Percentiles rank a stretch among this genome's conserved stretches.
phyloP scores from a whole-genome alignment of 208 protist genomes.

The Sergeia podlipaevii region DNA sequence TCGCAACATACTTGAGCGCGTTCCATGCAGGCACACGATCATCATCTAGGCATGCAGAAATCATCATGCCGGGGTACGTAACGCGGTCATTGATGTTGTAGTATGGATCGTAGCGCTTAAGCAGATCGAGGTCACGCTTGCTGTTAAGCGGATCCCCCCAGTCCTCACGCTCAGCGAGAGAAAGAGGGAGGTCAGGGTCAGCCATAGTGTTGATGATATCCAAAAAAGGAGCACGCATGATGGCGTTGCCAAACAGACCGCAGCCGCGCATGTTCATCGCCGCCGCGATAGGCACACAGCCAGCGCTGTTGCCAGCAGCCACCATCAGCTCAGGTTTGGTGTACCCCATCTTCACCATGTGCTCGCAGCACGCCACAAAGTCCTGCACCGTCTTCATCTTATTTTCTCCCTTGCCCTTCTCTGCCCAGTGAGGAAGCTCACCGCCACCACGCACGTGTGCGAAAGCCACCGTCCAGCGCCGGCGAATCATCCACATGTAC shows the following conservation, averaged over 20 bases:
- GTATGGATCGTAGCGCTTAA: conserved; percentile 86
- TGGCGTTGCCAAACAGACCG: conserved; percentile 78
- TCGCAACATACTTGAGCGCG: conserved; percentile 86
- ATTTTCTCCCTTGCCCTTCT: conserved; percentile 68
- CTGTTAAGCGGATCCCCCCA: conserved; percentile 93
- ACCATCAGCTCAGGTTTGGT: conserved; percentile 86
- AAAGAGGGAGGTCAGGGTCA: conserved; percentile 88
- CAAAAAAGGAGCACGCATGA: conserved; percentile 91
- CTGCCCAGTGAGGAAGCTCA: conserved; percentile 83
- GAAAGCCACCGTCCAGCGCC: conserved; percentile 87
- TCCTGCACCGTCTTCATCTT: conserved; percentile 91
- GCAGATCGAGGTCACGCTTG: conserved; percentile 47
- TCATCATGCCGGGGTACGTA: conserved; percentile 89
- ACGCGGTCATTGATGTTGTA: conserved; percentile 91
- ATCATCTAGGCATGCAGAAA: conserved; percentile 87
- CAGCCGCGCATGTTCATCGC: conserved; percentile 90
- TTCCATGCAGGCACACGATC: conserved; percentile 90
- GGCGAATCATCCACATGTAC: conserved; percentile 92
- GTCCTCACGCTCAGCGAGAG: conserved; percentile 89
- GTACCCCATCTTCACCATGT: conserved; percentile 88
- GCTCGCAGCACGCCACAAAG: conserved; percentile 91
- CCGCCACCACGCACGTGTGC: conserved; percentile 93
- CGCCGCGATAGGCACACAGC: conserved; percentile 92
- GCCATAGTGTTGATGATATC: conserved; percentile 94
- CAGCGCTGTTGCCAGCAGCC: conserved; percentile 88